Conservation (phyloP, 768 basidiomycete species). For the Tricholomella constricta region DNA sequence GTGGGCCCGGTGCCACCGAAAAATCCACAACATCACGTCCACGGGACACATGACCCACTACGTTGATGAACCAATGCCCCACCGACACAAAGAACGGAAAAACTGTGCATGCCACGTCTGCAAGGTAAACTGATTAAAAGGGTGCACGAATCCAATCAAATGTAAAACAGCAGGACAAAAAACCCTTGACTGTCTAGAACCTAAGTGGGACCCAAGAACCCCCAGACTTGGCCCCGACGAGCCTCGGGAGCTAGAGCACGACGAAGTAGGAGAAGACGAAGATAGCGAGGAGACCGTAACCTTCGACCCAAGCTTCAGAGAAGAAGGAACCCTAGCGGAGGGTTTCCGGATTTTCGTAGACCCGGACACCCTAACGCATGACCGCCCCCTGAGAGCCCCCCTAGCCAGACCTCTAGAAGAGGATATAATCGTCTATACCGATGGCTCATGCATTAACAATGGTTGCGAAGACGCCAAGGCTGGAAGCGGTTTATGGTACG, state of each 20-base stretch:
- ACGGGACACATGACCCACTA: too few species aligned
- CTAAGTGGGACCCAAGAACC: background rate
- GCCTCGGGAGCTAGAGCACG: too few species aligned
- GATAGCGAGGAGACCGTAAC: background rate
- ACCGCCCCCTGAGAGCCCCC: background rate
- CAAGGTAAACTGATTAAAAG: background rate
- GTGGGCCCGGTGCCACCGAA: too few species aligned
- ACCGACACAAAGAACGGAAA: too few species aligned
- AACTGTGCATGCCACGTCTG: too few species aligned
- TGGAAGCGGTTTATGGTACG: background rate
- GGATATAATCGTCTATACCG: background rate
- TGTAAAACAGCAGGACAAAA: background rate
- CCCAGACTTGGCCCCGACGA: too few species aligned
- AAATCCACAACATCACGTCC: too few species aligned
- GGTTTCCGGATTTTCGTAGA: too few species aligned
- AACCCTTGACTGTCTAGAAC: background rate
- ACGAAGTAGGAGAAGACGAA: too few species aligned
- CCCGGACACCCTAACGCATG: too few species aligned
- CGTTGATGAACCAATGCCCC: too few species aligned
- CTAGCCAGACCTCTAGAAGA: background rate
- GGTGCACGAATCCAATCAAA: background rate
- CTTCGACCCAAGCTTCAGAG: background rate
- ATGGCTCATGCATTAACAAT: background rate
- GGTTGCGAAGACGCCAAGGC: background rate
- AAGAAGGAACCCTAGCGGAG: too few species aligned